phyloP scores from a whole-genome alignment of 2,329 filamentous ascomycete genomes.

The Curvularia spicifera region DNA sequence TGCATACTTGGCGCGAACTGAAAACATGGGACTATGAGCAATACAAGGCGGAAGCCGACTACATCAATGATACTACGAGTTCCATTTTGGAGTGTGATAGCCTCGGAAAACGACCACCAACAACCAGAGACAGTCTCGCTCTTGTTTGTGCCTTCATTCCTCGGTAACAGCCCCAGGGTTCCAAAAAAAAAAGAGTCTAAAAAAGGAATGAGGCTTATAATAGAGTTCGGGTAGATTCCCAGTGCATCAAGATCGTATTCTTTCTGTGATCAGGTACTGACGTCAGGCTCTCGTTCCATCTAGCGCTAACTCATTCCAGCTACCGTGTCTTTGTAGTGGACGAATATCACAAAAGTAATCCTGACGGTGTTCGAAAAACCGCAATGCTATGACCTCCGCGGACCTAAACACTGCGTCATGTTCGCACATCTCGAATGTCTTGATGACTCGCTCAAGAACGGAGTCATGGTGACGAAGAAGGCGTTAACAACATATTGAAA shows the following conservation, averaged over 20 bases:
- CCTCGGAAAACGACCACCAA: neutral
- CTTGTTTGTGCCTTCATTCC: neutral
- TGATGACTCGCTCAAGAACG: neutral
- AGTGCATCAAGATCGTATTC: neutral
- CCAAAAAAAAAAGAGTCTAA: neutral
- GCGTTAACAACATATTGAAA: neutral
- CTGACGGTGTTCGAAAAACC: neutral
- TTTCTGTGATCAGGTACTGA: neutral
- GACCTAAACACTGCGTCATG: slow-evolving; percentile 9
- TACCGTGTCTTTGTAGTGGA: neutral
- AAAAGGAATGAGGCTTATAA: neutral
- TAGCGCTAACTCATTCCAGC: neutral
- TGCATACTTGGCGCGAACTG: slow-evolving; percentile 6
- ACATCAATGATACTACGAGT: neutral
- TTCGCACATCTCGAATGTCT: slow-evolving; percentile 5
- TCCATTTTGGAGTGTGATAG: neutral
- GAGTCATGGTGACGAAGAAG: neutral
- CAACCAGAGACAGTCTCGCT: neutral
- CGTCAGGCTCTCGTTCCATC: neutral
- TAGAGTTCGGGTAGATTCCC: neutral
- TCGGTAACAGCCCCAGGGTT: neutral
- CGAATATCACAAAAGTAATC: neutral
- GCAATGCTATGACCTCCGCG: neutral
- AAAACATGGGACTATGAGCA: slow-evolving; percentile 1
- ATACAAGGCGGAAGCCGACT: slow-evolving; percentile 5